These are phyloP conservation scores for Agrostemma githago DNA, from an alignment of 148 eudicot species.

Conservation along the genomic window DNA sequence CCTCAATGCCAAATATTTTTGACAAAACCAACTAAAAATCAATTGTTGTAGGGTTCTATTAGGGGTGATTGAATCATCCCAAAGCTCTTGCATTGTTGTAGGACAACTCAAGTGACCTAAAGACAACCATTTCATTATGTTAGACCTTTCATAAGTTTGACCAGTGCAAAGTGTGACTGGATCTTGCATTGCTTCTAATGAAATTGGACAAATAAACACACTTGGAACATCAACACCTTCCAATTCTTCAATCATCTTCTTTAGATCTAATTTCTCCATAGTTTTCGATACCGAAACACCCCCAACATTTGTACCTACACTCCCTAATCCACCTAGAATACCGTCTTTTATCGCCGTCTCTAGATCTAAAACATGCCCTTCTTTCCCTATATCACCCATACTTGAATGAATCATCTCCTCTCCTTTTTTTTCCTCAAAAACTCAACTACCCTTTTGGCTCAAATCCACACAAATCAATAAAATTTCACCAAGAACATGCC, in stretches of 20 bases:
- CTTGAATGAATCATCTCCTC: conserved; percentile 56
- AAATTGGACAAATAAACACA: conserved; percentile 84
- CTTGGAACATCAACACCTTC: conserved; percentile 55
- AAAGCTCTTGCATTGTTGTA: conserved; percentile 73
- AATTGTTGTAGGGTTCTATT: conserved; percentile 64
- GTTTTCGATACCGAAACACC: not conserved
- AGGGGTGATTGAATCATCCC: conserved; percentile 81
- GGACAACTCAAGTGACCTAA: conserved; percentile 83
- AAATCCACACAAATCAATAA: too few relatives aligned
- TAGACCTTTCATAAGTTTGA: conserved; percentile 75
- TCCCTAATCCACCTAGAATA: conserved; percentile 44
- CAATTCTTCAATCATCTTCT: conserved; percentile 70
- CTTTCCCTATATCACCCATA: conserved; percentile 43
- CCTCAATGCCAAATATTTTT: conserved; percentile 70
- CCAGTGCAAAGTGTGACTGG: conserved; percentile 93
- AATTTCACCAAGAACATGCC: too few relatives aligned
- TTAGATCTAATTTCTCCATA: conserved; percentile 50
- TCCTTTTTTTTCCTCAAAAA: conserved; percentile 3
- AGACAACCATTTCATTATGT: conserved; percentile 72
- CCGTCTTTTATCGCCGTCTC: conserved; percentile 82
- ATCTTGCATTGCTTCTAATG: conserved; percentile 87
- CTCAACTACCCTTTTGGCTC: not conserved
- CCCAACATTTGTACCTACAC: not conserved
- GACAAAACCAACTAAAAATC: conserved; percentile 67
- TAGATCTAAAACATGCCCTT: conserved; percentile 65